phyloP scores from a whole-genome alignment of 164 flowering plant genomes.

The Magnolia sinica region DNA sequence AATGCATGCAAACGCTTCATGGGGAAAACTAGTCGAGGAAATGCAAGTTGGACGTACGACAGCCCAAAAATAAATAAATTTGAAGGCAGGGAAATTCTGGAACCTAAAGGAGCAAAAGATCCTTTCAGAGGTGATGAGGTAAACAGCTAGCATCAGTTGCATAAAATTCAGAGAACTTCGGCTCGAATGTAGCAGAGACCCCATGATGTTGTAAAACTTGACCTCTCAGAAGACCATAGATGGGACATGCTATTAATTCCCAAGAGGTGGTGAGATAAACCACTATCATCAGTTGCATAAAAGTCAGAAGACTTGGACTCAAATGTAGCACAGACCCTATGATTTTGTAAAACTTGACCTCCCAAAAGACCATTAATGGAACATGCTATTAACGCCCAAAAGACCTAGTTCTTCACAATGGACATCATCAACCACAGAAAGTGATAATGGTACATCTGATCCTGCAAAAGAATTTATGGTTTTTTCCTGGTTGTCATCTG shows the following conservation, averaged over 20 bases:
- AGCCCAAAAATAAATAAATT: background rate
- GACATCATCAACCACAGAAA: background rate
- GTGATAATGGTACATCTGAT: conserved; percentile 2
- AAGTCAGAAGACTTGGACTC: conserved; percentile 5
- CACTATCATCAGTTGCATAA: background rate
- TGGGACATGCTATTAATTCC: conserved; percentile 5
- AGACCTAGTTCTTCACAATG: conserved; percentile 13
- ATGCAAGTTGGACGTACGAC: background rate
- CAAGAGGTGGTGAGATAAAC: conserved; percentile 5
- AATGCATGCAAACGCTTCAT: background rate
- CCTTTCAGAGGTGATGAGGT: background rate
- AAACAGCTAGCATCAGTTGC: background rate
- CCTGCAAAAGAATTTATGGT: conserved; percentile 29
- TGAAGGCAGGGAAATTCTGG: background rate
- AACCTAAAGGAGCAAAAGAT: conserved; percentile 1
- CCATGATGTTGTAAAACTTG: conserved; percentile 2
- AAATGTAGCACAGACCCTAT: background rate
- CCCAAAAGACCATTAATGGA: conserved; percentile 3
- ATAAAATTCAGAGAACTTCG: conserved; percentile 4
- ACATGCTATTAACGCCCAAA: conserved; percentile 9
- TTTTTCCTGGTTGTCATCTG: conserved; percentile 33
- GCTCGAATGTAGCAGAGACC: background rate
- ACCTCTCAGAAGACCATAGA: conserved; percentile 4
- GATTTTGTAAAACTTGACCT: conserved; percentile 4
- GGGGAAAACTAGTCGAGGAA: background rate